Base-by-base conservation (phyloP, 768 basidiomycete genomes). In the Suillus bovinus region DNA sequence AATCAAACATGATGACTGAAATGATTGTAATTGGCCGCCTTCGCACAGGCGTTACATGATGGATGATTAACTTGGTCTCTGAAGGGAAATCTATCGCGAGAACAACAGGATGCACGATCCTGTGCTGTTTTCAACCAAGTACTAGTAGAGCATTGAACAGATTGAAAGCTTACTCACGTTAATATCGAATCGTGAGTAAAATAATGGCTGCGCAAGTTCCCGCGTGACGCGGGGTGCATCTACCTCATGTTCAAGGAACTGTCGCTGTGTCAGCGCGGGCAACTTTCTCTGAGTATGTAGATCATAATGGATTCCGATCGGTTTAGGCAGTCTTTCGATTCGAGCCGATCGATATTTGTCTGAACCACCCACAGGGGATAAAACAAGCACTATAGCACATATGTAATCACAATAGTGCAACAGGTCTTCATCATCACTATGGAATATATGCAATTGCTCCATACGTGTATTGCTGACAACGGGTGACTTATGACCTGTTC, bases 401-500 rank as follows among this genome's bases (percentile, higher is more conserved):
- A 52, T 34, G 33, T 34, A 34, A 34, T 10, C 9, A 24, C 27
- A 16, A 20, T 20, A 29, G 27, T 13, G 38, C 27, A 39, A 29
- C 7, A 29, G n/a, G 24, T 24, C 36, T 39, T 38, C 6, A 16
- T 27, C 11, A 56, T 13, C 55, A 39, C 36, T 39, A 14, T 36
- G 10, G 11, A 39, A 56, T 29, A 38, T 55, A 5, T 27, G 17
- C 5, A 13, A 38, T 39, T 27, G 38, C 39, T 29, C 31, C 36
- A 11, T 38, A 17, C 22, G 5, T 38, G 16, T 38, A 17, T 55
- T 24, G 10, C 55, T 4, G 10, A 39, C 14, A 56, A 13, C n/a
- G n/a, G n/a, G n/a, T n/a, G n/a, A n/a, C 20, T 36, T 56, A 56
- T 27, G 55, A 56, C 11, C 55, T 56, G 38, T 20, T 39, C 24